Percentiles rank a stretch among this genome's conserved stretches.
Evolutionary conservation across 306 rosid species (phyloP).

Genomic region (Trichosanthes cucumerina): DNA sequence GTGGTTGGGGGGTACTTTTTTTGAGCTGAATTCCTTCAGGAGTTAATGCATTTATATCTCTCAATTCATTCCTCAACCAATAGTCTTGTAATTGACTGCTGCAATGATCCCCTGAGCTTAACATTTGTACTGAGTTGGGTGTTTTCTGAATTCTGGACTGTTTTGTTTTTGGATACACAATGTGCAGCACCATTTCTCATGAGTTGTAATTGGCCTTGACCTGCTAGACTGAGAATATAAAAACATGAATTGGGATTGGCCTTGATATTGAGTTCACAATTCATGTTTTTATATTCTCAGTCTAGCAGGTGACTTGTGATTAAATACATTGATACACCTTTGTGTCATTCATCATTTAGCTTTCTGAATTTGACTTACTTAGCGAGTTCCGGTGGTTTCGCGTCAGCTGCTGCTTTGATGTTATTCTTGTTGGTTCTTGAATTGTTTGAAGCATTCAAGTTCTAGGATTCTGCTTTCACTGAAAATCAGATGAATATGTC

Average conservation of each 20-base stretch:
- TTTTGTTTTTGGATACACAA: background rate
- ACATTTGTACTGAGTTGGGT: background rate
- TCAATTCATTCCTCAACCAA: background rate
- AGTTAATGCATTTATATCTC: background rate
- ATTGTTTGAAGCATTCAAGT: background rate
- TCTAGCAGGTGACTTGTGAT: background rate
- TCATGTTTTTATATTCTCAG: background rate
- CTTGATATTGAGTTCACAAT: background rate
- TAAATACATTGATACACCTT: background rate
- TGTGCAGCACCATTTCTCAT: background rate
- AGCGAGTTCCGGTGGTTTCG: background rate
- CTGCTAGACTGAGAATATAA: too few relatives aligned
- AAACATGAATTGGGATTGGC: background rate
- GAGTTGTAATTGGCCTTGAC: background rate
- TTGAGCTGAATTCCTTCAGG: background rate
- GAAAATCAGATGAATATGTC: background rate
- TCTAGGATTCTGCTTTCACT: background rate
- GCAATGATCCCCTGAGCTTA: background rate
- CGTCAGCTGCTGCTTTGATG: background rate
- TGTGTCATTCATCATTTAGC: background rate
- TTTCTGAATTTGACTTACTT: background rate
- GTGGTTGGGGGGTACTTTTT: background rate
- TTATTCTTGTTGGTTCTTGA: background rate
- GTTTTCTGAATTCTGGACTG: background rate
- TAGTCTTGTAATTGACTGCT: background rate